Evolutionary conservation across 768 basidiomycete species (phyloP).

Genomic region (Russula vinacea): DNA sequence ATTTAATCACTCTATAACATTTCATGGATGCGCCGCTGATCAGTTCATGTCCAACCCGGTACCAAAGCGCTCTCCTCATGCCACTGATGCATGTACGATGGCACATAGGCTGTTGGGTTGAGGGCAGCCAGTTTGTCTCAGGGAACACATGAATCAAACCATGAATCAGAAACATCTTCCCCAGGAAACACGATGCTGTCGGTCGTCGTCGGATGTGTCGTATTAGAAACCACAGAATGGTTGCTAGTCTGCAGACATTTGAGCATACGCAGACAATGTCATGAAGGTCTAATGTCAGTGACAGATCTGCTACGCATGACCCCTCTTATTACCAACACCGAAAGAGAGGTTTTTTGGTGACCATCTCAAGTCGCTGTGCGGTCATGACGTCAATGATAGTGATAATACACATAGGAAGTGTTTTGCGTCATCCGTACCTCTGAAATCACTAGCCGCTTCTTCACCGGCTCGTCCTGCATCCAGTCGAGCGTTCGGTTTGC

Average conservation of each 20-base stretch:
- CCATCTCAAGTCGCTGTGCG: constrained; percentile 65
- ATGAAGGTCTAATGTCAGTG: not conserved
- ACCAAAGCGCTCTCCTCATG: not conserved
- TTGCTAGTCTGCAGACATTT: constrained; percentile 4
- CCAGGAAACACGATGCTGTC: not conserved
- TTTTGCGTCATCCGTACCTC: constrained; percentile 51
- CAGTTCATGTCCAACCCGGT: constrained; percentile 3
- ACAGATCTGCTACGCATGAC: constrained; percentile 4
- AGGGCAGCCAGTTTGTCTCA: not conserved
- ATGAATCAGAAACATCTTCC: not conserved
- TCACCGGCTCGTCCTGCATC: constrained; percentile 43
- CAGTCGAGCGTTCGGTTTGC: constrained; percentile 44
- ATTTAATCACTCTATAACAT: not conserved
- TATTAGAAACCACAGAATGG: not conserved
- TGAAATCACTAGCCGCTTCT: constrained; percentile 60
- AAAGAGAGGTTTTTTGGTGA: constrained; percentile 65
- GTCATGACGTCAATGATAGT: constrained; percentile 3
- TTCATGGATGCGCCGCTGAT: not conserved
- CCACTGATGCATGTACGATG: constrained; percentile 7
- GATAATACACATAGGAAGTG: constrained; percentile 1
- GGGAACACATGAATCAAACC: not conserved
- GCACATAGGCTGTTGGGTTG: not conserved
- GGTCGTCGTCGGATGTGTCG: not conserved
- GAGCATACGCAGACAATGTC: not conserved
- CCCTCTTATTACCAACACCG: constrained; percentile 57